Base-by-base conservation (phyloP, 2,329 filamentous ascomycete genomes). In the Phoma sp. region DNA sequence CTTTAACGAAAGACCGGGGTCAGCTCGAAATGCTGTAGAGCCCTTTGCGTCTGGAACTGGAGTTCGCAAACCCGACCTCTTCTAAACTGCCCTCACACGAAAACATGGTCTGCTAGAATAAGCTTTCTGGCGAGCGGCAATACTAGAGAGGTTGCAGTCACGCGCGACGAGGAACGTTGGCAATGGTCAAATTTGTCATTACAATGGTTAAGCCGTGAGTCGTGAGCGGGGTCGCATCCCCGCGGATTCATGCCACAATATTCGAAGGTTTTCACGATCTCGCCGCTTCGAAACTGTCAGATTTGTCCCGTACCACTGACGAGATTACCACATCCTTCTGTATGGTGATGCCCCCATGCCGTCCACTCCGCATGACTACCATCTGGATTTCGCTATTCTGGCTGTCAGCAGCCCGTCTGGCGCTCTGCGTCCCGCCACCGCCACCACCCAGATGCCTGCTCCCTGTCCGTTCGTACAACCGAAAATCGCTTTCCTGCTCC, bases 381-480 rank as follows among this genome's bases (percentile, higher is more conserved):
- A 55, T 55, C 18, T 55, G 52, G 3, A 55, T 47, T 4, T 51
- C 52, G n/a, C 50, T 52, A 27, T 55, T 30, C 25, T 55, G 42
- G 29, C 47, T 51, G 30, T 23, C 25, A 9, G 24, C 30, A 7
- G 32, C 39, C 5, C 25, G 32, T 22, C 51, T 43, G 18, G 10
- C 39, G 13, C 44, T 43, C 39, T 64, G 49, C 43, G 24, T 13
- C 10, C 42, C 37, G 8, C 30, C 49, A 9, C 30, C 42, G 8
- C 42, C 43, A 7, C 42, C 62, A 52, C 11, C 65, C 54, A 24
- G 64, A 72, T 58, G 71, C 70, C 32, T 77, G 73, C 66, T 73
- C 68, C 36, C 77, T 79, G 53, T 75, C 76, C 13, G 72, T 75
- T 33, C 52, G 22, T 55, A 55, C 11, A 47, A 13, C 1, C 47